Conservation (phyloP, 495 filamentous ascomycete genomes). For the Melanomma pulvis-pyrius region DNA sequence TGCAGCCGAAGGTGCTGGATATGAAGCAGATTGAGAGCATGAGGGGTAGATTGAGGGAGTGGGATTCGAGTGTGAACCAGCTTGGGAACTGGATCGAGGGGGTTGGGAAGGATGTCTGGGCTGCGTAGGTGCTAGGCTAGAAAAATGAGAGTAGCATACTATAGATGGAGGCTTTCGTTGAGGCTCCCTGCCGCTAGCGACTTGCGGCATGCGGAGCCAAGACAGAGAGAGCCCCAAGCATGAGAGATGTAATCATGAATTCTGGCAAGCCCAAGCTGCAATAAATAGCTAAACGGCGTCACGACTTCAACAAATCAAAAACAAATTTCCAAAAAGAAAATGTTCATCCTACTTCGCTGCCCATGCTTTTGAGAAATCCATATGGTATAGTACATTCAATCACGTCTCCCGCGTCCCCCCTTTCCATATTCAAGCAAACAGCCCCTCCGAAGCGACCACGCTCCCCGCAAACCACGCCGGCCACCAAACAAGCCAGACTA, state of each 20-base stretch:
- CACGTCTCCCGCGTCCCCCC: no score
- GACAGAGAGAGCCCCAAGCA: not conserved
- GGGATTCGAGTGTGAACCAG: conserved; percentile 93
- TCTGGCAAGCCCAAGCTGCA: not conserved
- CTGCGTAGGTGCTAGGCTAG: conserved; percentile 56
- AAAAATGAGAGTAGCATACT: not conserved
- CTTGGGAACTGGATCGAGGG: conserved; percentile 93
- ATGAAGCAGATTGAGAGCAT: conserved; percentile 95
- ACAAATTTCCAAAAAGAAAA: not conserved
- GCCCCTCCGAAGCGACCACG: conserved; percentile 48
- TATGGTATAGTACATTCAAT: not conserved
- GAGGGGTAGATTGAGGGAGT: conserved; percentile 83
- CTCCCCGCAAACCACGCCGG: conserved; percentile 82
- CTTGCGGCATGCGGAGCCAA: not conserved
- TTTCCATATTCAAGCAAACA: conserved; percentile 22
- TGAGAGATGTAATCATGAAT: conserved; percentile 16
- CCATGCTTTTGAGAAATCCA: no score
- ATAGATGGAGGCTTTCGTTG: not conserved
- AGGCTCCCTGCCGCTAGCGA: not conserved
- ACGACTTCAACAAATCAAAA: conserved; percentile 4
- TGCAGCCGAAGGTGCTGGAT: conserved; percentile 96
- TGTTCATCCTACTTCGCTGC: not conserved
- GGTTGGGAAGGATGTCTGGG: conserved; percentile 88
- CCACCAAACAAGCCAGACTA: conserved; percentile 99
- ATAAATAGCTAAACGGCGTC: not conserved